phyloP scores from a whole-genome alignment of 768 basidiomycete genomes.

The Leucocoprinus sp. region DNA sequence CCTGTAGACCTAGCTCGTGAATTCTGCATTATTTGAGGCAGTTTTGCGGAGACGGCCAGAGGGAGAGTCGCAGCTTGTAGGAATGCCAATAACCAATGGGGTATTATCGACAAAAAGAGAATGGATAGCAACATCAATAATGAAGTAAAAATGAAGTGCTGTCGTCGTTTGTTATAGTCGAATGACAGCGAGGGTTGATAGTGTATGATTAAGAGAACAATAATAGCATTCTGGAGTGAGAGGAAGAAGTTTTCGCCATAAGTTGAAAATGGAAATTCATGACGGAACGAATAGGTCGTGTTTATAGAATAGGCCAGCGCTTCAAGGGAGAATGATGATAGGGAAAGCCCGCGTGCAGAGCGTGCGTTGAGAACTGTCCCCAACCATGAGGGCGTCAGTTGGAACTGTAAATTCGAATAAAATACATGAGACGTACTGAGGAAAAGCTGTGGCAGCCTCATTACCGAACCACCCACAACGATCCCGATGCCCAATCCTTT shows the following conservation, averaged over 20 bases:
- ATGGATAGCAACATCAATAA: conserved; percentile 18
- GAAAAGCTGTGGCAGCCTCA: conserved; percentile 89
- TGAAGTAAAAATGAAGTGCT: conserved; percentile 17
- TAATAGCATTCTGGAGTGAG: conserved; percentile 77
- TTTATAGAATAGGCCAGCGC: conserved; percentile 87
- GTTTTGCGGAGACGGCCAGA: conserved; percentile 82
- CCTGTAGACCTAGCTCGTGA: conserved; percentile 70
- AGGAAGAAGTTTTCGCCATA: conserved; percentile 97
- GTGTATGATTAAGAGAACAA: conserved; percentile 78
- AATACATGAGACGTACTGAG: conserved; percentile 50
- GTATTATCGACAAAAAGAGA: conserved; percentile 36
- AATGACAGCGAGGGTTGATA: conserved; percentile 33
- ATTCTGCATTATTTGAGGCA: conserved; percentile 89
- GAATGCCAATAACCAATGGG: conserved; percentile 44
- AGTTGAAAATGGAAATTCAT: conserved; percentile 90
- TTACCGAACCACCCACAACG: conserved; percentile 84
- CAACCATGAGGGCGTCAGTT: not conserved
- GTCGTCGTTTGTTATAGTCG: conserved; percentile 22
- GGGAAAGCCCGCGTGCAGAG: conserved; percentile 81
- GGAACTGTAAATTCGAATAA: not conserved
- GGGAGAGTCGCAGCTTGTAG: conserved; percentile 85
- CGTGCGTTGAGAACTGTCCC: conserved; percentile 54
- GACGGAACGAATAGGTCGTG: conserved; percentile 78
- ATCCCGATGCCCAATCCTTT: conserved; percentile 90
- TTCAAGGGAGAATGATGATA: conserved; percentile 86